Evolutionary conservation across 2,329 filamentous ascomycete genomes (phyloP).

Genomic region (Colletotrichum salicis): DNA sequence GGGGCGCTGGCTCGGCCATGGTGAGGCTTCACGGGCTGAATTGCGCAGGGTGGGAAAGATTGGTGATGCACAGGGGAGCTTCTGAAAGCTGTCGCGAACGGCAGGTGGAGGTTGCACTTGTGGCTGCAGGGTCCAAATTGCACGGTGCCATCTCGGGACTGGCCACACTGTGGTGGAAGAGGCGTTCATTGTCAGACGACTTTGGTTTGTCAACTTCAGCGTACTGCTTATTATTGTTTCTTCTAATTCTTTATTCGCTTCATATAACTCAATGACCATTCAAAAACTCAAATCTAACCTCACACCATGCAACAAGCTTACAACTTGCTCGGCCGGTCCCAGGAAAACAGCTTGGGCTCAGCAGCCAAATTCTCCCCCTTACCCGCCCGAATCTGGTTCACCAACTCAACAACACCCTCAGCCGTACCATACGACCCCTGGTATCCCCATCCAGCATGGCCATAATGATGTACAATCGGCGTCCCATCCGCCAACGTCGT

Average conservation of each 20-base stretch:
- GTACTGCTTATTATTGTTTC: not conserved
- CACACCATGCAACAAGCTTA: not conserved
- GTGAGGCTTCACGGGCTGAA: constrained; percentile 21
- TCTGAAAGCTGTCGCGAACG: constrained; percentile 33
- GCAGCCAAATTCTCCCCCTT: constrained; percentile 42
- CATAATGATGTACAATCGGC: constrained; percentile 83
- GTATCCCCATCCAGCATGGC: constrained; percentile 83
- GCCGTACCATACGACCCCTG: constrained; percentile 77
- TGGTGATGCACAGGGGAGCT: constrained; percentile 28
- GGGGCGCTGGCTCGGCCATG: constrained; percentile 33
- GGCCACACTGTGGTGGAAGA: not conserved
- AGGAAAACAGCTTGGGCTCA: constrained; percentile 45
- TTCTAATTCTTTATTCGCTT: not conserved
- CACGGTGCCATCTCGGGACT: not conserved
- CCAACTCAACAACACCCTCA: constrained; percentile 72
- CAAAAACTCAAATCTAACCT: not conserved
- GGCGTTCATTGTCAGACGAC: not conserved
- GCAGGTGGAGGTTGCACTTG: not conserved
- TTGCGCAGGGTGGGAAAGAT: constrained; percentile 1
- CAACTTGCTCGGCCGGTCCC: constrained; percentile 32
- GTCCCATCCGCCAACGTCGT: constrained; percentile 64
- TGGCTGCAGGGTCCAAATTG: not conserved
- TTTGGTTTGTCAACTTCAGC: not conserved
- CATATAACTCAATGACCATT: not conserved
- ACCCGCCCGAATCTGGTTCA: constrained; percentile 65